phyloP scores from a whole-genome alignment of 768 basidiomycete genomes.

The Rickenella mellea region DNA sequence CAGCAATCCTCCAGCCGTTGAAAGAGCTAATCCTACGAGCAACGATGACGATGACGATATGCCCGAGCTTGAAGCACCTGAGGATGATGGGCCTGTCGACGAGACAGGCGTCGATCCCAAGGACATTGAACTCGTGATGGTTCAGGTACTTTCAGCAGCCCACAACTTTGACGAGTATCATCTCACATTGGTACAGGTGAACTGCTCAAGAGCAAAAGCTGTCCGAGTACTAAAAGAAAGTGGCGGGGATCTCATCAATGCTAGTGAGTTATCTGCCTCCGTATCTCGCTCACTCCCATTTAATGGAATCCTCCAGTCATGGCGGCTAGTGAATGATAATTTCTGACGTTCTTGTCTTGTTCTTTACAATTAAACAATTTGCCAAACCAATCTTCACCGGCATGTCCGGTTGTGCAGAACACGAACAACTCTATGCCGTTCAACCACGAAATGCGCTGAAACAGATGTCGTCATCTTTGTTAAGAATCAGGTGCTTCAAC shows the following conservation, averaged over 20 bases:
- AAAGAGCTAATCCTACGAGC: slow-evolving; percentile 28
- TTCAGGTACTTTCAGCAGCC: slow-evolving; percentile 39
- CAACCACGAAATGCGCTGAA: too few species aligned
- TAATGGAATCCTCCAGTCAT: slow-evolving; percentile 49
- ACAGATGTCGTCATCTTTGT: too few species aligned
- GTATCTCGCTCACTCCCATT: slow-evolving; percentile 3
- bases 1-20: slow-evolving; percentile 25
- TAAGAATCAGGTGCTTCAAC: slow-evolving; percentile 15
- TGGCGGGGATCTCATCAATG: slow-evolving; percentile 92
- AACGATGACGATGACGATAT: slow-evolving; percentile 65
- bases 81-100: slow-evolving; percentile 75
- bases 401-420: too few species aligned
- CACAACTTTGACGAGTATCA: slow-evolving; percentile 93
- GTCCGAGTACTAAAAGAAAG: slow-evolving; percentile 85
- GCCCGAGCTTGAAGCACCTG: slow-evolving; percentile 74
- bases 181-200: slow-evolving; percentile 79
- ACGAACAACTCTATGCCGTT: too few species aligned
- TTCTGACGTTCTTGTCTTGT: slow-evolving; percentile 20
- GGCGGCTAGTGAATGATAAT: slow-evolving; percentile 78
- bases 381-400: too few species aligned
- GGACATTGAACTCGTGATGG: slow-evolving; percentile 92
- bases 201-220: slow-evolving; percentile 87
- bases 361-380: slow-evolving; percentile 23
- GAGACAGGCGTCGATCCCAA: slow-evolving; percentile 87
- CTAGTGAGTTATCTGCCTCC: slow-evolving; percentile 54